Conservation (phyloP, 1,284 basidiomycete genomes). For the Termitomyces sp. region DNA sequence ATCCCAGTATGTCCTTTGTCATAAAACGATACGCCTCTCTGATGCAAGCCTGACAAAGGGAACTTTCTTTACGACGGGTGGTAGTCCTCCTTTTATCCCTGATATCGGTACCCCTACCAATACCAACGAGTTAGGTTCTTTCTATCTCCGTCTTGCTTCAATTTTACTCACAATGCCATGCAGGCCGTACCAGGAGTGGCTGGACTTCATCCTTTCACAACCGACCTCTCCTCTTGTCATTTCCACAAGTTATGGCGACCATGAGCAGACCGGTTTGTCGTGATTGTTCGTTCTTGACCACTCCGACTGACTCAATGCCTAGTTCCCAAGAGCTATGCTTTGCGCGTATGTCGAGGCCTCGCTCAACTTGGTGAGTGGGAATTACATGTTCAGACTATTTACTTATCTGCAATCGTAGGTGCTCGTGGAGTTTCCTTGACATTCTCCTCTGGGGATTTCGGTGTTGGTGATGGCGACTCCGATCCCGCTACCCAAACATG, state of each 20-base stretch:
- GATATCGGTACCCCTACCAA: slow-evolving; percentile 38
- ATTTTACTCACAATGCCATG: slow-evolving; percentile 1
- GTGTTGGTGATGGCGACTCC: slow-evolving; percentile 58
- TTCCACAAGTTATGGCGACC: slow-evolving; percentile 66
- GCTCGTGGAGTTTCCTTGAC: slow-evolving; percentile 60
- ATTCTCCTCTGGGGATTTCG: slow-evolving; percentile 67
- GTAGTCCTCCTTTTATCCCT: slow-evolving; percentile 54
- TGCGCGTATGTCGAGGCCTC: slow-evolving; percentile 58
- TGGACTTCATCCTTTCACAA: slow-evolving; percentile 47
- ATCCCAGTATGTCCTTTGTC: slow-evolving; percentile 26
- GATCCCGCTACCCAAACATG: slow-evolving; percentile 49
- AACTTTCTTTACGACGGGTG: slow-evolving; percentile 32
- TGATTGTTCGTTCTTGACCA: not conserved
- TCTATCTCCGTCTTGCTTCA: not conserved
- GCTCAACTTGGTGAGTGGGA: slow-evolving; percentile 54
- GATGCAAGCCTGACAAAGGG: slow-evolving; percentile 2
- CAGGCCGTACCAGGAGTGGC: slow-evolving; percentile 39
- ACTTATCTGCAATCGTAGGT: slow-evolving; percentile 29
- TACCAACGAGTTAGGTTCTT: slow-evolving; percentile 45
- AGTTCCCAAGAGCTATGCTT: slow-evolving; percentile 62
- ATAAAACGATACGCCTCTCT: not conserved
- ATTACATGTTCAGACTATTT: slow-evolving; percentile 21
- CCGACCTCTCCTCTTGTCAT: slow-evolving; percentile 48
- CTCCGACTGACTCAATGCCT: not conserved
- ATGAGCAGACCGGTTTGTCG: slow-evolving; percentile 58